Evolutionary conservation across 192 early-diverging fungal species (phyloP).

Genomic region (Pilaira anomala): DNA sequence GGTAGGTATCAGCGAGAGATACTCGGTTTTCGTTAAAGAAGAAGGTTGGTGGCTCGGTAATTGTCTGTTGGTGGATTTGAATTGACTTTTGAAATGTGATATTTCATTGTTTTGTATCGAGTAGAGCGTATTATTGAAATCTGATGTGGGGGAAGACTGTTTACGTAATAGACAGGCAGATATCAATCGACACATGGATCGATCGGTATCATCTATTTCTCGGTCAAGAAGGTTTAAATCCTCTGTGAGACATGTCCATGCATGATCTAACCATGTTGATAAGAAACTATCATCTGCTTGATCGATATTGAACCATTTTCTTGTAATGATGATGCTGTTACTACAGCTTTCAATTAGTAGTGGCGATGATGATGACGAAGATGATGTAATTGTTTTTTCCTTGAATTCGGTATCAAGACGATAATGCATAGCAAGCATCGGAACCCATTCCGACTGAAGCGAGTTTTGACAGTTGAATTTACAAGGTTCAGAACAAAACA

Average conservation of each 20-base stretch:
- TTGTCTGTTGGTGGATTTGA: background rate
- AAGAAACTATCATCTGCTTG: background rate
- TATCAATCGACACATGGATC: conserved; percentile 25
- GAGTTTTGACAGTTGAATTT: background rate
- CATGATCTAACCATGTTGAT: background rate
- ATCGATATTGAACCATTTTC: conserved; percentile 11
- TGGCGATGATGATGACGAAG: too few species aligned
- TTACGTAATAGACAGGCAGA: conserved; percentile 22
- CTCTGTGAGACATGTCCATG: conserved; percentile 14
- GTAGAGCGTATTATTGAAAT: conserved; percentile 4
- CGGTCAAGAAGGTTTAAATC: background rate
- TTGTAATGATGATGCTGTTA: too few species aligned
- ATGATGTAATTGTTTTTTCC: too few species aligned
- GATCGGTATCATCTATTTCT: conserved; percentile 5
- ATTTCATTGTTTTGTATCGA: conserved; percentile 29
- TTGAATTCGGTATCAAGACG: conserved; percentile 17
- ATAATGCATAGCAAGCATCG: background rate
- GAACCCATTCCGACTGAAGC: background rate
- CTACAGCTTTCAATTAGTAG: too few species aligned
- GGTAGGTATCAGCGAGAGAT: conserved; percentile 4
- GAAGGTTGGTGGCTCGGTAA: too few species aligned
- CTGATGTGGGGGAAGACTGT: too few species aligned
- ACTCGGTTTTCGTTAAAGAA: too few species aligned
- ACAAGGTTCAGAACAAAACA: conserved; percentile 27
- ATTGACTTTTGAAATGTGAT: conserved; percentile 9